phyloP scores from a whole-genome alignment of 805 yeast species.

The Maudiozyma barnettii region DNA sequence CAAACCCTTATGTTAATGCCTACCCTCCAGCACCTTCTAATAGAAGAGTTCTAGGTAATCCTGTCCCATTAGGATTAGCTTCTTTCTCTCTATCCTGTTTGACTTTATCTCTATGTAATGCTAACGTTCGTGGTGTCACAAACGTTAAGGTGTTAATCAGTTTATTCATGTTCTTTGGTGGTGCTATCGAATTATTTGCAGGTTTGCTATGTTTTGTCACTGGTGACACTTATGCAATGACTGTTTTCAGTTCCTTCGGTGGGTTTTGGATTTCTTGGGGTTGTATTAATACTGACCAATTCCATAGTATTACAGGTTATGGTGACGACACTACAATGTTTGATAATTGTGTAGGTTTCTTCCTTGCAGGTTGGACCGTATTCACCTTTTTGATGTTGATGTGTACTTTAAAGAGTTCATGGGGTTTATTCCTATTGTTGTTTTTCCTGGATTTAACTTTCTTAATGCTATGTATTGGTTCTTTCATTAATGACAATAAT shows the following conservation, averaged over 20 bases:
- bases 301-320: slow-evolving; percentile 45
- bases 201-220: slow-evolving; percentile 71
- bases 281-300: slow-evolving; percentile 49
- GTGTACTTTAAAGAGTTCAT: slow-evolving; percentile 50
- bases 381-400: slow-evolving; percentile 50
- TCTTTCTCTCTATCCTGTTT: slow-evolving; percentile 53
- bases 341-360: slow-evolving; percentile 48
- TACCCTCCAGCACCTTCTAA: background rate
- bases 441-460: slow-evolving; percentile 46
- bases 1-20: background rate
- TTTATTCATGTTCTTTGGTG: slow-evolving; percentile 63
- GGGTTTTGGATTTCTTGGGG: slow-evolving; percentile 76
- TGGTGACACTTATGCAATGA: slow-evolving; percentile 69
- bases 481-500: slow-evolving; percentile 37
- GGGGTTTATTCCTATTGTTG: slow-evolving; percentile 49
- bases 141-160: slow-evolving; percentile 55
- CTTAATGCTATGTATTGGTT: slow-evolving; percentile 41
- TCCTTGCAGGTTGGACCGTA: slow-evolving; percentile 52
- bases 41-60: slow-evolving; percentile 52
- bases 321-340: slow-evolving; percentile 36
- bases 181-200: slow-evolving; percentile 59
- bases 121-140: slow-evolving; percentile 58
- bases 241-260: slow-evolving; percentile 42
- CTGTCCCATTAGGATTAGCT: slow-evolving; percentile 65
- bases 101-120: slow-evolving; percentile 53